A percentile compares a stretch with the other conserved stretches of the same genome.
These are phyloP conservation scores for Phyllosticta capitalensis DNA, from an alignment of 2,329 filamentous ascomycete genomes.

Conservation along the genomic window DNA sequence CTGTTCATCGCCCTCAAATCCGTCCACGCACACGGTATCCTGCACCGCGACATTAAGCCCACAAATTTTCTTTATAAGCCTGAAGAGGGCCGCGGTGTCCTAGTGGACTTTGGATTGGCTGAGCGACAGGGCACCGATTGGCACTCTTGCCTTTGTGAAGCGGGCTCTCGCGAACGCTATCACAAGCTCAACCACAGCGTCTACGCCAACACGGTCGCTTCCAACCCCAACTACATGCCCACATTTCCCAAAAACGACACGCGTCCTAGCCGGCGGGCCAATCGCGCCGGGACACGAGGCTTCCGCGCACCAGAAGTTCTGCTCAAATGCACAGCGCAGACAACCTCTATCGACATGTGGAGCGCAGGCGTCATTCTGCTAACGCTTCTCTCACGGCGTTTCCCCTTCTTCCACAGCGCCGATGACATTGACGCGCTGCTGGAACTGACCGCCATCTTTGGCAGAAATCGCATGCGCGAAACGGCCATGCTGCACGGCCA, in stretches of 20 bases:
- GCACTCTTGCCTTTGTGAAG: conserved; percentile 74
- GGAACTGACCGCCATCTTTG: conserved; percentile 94
- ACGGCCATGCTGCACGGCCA: conserved; percentile 80
- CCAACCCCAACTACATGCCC: conserved; percentile 27
- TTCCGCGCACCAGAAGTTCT: conserved; percentile 95
- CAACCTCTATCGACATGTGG: conserved; percentile 90
- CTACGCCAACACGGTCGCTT: conserved; percentile 45
- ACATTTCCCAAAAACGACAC: conserved; percentile 87
- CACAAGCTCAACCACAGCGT: conserved; percentile 44
- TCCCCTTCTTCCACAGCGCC: conserved; percentile 98
- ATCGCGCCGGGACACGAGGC: conserved; percentile 86
- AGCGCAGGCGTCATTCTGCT: conserved; percentile 92
- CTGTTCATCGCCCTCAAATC: conserved; percentile 76
- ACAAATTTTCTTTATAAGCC: conserved; percentile 96
- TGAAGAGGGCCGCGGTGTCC: conserved; percentile 66
- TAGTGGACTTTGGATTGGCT: conserved; percentile 98
- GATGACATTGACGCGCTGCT: conserved; percentile 97
- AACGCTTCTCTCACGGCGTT: conserved; percentile 84
- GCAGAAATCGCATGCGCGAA: conserved; percentile 70
- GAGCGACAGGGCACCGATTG: conserved; percentile 63
- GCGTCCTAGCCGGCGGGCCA: conserved; percentile 78
- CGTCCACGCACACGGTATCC: conserved; percentile 74
- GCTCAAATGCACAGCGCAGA: conserved; percentile 94
- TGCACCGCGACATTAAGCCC: conserved; percentile 94
- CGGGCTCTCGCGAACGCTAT: conserved; percentile 53